Percentiles rank a stretch among this genome's conserved stretches.
Conservation (phyloP, 2,329 filamentous ascomycete species). For the Ophiocordyceps unilateralis region DNA sequence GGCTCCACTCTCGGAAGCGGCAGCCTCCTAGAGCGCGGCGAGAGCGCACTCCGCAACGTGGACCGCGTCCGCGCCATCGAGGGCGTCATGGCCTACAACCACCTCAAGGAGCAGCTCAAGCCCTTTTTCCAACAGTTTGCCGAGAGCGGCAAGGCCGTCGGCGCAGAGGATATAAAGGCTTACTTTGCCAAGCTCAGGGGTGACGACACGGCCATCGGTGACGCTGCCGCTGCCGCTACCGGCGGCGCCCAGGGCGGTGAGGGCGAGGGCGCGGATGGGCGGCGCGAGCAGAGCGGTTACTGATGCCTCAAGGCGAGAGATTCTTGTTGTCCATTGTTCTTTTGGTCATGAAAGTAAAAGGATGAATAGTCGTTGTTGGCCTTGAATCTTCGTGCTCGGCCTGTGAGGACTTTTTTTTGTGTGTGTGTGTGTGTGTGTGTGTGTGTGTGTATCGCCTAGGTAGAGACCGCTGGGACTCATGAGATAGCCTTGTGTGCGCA, state of each 20-base stretch:
- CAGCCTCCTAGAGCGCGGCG: conserved; percentile 76
- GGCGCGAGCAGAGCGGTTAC: conserved; percentile 37
- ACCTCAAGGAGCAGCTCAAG: conserved; percentile 90
- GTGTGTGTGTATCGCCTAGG: no score
- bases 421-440: no score
- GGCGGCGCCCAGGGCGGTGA: conserved; percentile 15
- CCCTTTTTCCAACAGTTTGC: conserved; percentile 88
- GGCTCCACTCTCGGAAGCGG: conserved; percentile 53
- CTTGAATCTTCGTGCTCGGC: no score
- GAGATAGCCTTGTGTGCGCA: no score
- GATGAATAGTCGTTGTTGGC: no score
- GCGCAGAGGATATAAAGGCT: conserved; percentile 87
- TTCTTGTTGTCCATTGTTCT: no score
- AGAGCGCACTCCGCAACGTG: conserved; percentile 79
- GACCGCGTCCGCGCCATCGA: conserved; percentile 89
- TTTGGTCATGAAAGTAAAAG: no score
- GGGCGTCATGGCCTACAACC: conserved; percentile 95
- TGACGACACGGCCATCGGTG: conserved; percentile 57
- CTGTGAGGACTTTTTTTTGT: no score
- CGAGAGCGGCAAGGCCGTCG: conserved; percentile 72
- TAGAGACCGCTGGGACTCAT: no score
- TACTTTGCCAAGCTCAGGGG: conserved; percentile 92
- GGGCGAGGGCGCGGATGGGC: conserved; percentile 15
- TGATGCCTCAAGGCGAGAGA: conserved; percentile 11
- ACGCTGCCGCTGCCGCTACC: conserved; percentile 35